Conservation (phyloP, 257 asterid genomes). For the Voacanga thouarsii region DNA sequence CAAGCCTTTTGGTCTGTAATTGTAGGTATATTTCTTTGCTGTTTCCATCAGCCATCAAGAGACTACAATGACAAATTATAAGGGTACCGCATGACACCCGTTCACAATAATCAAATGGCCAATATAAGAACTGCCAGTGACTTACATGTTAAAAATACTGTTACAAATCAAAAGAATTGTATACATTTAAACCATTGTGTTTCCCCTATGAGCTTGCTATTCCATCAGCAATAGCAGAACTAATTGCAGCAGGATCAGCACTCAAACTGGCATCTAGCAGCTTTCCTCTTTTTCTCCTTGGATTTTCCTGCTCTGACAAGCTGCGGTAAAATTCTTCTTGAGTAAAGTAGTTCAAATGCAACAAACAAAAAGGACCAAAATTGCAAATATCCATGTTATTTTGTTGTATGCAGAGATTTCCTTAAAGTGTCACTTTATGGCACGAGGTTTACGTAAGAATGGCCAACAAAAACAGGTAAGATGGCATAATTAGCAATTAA, state of each 20-base stretch:
- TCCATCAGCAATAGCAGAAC: slow-evolving; percentile 1
- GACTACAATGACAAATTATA: background rate
- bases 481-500: too few relatives aligned
- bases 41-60: background rate
- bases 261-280: slow-evolving; percentile 19
- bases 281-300: slow-evolving; percentile 35
- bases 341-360: background rate
- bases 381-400: background rate
- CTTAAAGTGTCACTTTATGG: background rate
- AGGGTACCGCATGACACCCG: background rate
- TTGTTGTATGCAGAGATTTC: too few relatives aligned
- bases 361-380: background rate
- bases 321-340: slow-evolving; percentile 31
- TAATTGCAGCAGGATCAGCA: background rate
- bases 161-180: background rate
- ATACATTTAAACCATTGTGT: background rate
- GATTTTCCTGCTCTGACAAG: slow-evolving; percentile 28
- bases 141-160: background rate
- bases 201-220: background rate
- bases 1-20: background rate
- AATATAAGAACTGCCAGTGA: background rate
- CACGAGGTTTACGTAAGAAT: background rate
- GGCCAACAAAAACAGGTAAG: background rate
- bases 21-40: background rate
- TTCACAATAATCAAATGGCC: background rate